Evolutionary conservation across 2,329 filamentous ascomycete genomes (phyloP).

Genomic region (Didymella lethalis): DNA sequence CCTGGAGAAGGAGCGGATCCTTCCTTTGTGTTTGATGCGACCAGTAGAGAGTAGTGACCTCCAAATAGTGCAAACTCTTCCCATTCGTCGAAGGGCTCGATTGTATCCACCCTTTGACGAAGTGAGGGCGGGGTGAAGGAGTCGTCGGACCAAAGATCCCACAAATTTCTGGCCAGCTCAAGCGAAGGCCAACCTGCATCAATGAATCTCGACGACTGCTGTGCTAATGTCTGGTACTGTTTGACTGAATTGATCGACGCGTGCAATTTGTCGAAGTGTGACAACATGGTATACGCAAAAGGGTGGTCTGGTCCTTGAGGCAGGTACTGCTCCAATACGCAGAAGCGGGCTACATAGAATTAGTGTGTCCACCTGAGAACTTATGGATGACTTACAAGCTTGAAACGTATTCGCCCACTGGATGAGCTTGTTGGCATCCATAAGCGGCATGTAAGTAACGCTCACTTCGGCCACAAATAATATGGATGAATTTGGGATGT

Average conservation of each 20-base stretch:
- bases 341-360: conserved; percentile 71
- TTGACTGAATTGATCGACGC: conserved; percentile 79
- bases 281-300: conserved; percentile 86
- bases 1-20: conserved; percentile 15
- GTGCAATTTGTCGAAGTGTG: conserved; percentile 80
- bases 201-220: conserved; percentile 74
- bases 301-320: conserved; percentile 80
- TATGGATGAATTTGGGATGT: conserved; percentile 67
- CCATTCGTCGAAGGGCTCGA: conserved; percentile 95
- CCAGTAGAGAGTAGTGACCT: conserved; percentile 82
- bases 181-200: conserved; percentile 72
- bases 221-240: conserved; percentile 70
- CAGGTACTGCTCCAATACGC: conserved; percentile 84
- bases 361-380: background rate
- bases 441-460: conserved; percentile 84
- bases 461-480: conserved; percentile 91
- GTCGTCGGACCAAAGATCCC: conserved; percentile 80
- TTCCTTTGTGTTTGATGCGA: conserved; percentile 61
- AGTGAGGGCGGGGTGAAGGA: conserved; percentile 69
- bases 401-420: conserved; percentile 77
- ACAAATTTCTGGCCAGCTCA: conserved; percentile 70
- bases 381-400: conserved; percentile 62
- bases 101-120: conserved; percentile 67
- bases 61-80: conserved; percentile 90
- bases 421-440: conserved; percentile 76